Percentiles rank a stretch among this genome's conserved stretches.
phyloP scores from a whole-genome alignment of 306 rosid species.

The Ammopiptanthus mongolicus region DNA sequence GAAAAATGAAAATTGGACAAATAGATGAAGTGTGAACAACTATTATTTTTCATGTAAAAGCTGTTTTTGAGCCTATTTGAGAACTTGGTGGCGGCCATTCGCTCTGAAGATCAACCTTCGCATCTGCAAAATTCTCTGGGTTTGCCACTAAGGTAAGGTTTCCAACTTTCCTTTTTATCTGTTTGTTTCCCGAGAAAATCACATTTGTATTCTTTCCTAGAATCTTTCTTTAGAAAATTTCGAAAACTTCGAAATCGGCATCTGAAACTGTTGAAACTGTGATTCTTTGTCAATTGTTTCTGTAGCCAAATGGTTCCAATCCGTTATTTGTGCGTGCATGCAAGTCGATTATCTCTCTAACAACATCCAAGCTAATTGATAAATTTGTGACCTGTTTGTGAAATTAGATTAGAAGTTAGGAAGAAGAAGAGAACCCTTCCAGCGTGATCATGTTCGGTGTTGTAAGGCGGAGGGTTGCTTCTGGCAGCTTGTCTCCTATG shows the following conservation, averaged over 20 bases:
- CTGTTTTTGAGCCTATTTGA: neutral
- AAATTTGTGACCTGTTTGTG: neutral
- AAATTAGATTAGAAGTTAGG: constrained; percentile 25
- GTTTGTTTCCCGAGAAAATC: neutral
- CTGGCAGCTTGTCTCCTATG: constrained; percentile 49
- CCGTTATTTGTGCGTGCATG: neutral
- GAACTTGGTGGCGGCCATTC: constrained; percentile 16
- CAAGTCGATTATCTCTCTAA: too few species aligned
- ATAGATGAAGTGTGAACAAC: too few species aligned
- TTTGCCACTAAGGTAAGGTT: neutral
- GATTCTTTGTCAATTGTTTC: neutral
- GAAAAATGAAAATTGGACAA: too few species aligned
- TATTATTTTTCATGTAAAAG: too few species aligned
- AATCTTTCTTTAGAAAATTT: neutral
- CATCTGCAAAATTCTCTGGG: neutral
- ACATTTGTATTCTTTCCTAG: neutral
- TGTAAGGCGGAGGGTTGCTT: constrained; percentile 68
- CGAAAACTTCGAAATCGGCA: neutral
- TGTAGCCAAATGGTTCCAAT: neutral
- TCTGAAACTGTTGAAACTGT: neutral
- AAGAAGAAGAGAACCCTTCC: neutral
- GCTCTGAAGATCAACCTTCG: neutral
- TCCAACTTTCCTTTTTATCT: neutral
- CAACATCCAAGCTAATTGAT: too few species aligned
- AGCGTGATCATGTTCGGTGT: constrained; percentile 44